phyloP scores from a whole-genome alignment of 2,329 filamentous ascomycete genomes.

The Tetracladium maxilliforme region DNA sequence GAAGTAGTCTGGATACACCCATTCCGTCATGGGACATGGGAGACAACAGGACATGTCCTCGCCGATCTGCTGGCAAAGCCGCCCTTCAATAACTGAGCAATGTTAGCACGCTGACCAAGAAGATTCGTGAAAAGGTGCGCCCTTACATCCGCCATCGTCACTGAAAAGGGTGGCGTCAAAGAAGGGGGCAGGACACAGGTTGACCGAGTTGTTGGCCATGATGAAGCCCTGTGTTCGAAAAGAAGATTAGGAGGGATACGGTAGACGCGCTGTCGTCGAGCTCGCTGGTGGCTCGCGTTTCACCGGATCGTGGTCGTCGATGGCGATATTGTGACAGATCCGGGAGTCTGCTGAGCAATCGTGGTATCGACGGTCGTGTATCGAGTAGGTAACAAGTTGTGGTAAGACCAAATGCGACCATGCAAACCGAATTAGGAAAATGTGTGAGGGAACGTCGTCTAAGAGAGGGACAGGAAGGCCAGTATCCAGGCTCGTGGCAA shows the following conservation, averaged over 20 bases:
- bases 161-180: constrained; percentile 47
- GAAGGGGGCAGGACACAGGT: constrained; percentile 55
- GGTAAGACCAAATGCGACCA: too few relatives aligned
- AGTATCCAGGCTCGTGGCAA: too few relatives aligned
- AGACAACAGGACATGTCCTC: constrained; percentile 59
- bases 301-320: too few relatives aligned
- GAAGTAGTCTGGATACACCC: constrained; percentile 50
- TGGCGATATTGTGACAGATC: too few relatives aligned
- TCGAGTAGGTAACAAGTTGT: too few relatives aligned
- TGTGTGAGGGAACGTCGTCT: too few relatives aligned
- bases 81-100: constrained; percentile 30
- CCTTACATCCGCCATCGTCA: constrained; percentile 50
- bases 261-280: background rate
- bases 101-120: constrained; percentile 5
- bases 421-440: too few relatives aligned
- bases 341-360: too few relatives aligned
- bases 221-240: background rate
- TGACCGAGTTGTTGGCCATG: constrained; percentile 9
- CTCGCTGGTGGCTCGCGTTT: too few relatives aligned
- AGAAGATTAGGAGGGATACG: too few relatives aligned
- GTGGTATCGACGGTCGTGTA: too few relatives aligned
- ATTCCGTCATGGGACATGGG: constrained; percentile 78
- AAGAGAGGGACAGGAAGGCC: too few relatives aligned
- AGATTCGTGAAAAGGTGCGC: constrained; percentile 1
- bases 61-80: constrained; percentile 38